Percentiles rank a stretch among this genome's conserved stretches.
Conservation (phyloP, 2,329 filamentous ascomycete species). For the Xylariaceae sp. region DNA sequence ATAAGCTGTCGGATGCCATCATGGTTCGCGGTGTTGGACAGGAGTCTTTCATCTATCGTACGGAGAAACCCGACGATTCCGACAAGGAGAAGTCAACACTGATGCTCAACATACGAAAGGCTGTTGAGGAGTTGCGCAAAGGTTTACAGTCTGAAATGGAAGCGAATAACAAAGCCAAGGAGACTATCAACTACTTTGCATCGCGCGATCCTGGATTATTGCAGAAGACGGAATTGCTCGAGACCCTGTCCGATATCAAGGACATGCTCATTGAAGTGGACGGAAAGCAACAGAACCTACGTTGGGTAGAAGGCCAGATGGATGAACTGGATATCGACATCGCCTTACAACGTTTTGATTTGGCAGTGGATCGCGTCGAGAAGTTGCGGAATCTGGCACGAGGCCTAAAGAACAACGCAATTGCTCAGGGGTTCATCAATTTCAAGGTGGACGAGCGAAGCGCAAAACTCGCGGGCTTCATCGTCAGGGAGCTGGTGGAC, state of each 20-base stretch:
- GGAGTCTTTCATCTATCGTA: constrained; percentile 92
- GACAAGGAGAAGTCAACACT: constrained; percentile 86
- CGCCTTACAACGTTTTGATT: constrained; percentile 81
- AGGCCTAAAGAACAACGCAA: constrained; percentile 74
- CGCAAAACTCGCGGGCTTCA: constrained; percentile 65
- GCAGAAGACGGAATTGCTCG: constrained; percentile 74
- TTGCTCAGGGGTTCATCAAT: constrained; percentile 87
- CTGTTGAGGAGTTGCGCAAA: constrained; percentile 85
- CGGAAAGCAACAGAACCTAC: constrained; percentile 90
- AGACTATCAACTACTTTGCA: constrained; percentile 81
- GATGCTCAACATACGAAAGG: constrained; percentile 85
- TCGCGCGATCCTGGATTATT: constrained; percentile 70
- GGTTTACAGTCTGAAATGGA: constrained; percentile 81
- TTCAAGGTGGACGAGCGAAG: constrained; percentile 87
- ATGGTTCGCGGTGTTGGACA: constrained; percentile 80
- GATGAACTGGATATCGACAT: constrained; percentile 96
- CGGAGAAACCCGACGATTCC: constrained; percentile 70
- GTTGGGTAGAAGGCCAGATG: constrained; percentile 92
- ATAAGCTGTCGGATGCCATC: constrained; percentile 75
- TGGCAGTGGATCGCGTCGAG: constrained; percentile 77
- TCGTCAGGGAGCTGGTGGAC: constrained; percentile 72
- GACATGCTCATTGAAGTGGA: constrained; percentile 94
- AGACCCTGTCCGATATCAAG: constrained; percentile 71
- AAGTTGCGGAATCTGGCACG: constrained; percentile 74
- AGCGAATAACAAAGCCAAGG: constrained; percentile 74